These are phyloP conservation scores for Dissophora ornata DNA, from an alignment of 192 early-diverging fungal species.

Conservation along the genomic window DNA sequence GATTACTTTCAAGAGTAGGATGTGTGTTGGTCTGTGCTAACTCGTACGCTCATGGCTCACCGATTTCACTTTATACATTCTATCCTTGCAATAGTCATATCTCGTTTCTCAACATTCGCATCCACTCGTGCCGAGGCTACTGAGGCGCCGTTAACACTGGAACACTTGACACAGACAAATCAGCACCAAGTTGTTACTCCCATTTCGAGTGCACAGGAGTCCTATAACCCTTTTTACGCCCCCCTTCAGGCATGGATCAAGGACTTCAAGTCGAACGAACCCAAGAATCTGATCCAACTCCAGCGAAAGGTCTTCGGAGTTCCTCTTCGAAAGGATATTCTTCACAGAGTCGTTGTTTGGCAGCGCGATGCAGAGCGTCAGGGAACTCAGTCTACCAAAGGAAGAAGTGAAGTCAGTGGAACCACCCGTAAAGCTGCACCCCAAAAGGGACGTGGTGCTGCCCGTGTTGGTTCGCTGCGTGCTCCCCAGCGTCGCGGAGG, in stretches of 20 bases:
- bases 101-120: constrained; percentile 46
- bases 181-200: too few relatives aligned
- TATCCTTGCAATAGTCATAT: constrained; percentile 1
- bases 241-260: constrained; percentile 80
- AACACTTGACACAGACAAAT: too few relatives aligned
- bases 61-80: too few relatives aligned
- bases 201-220: too few relatives aligned
- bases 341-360: constrained; percentile 89
- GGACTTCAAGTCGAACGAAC: constrained; percentile 79
- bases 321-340: constrained; percentile 80
- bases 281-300: constrained; percentile 78
- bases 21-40: too few relatives aligned
- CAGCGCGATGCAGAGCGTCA: constrained; percentile 82
- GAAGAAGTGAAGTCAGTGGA: constrained; percentile 85
- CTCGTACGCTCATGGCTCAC: neutral
- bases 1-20: too few relatives aligned
- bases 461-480: constrained; percentile 85
- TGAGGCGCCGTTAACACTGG: constrained; percentile 1
- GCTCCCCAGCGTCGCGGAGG: constrained; percentile 92
- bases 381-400: constrained; percentile 88
- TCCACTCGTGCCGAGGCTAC: constrained; percentile 31
- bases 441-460: constrained; percentile 94
- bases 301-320: constrained; percentile 80
- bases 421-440: constrained; percentile 83
- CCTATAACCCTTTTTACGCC: constrained; percentile 51